Conservation (phyloP, 441 rosid species). For the Rhodomyrtus psidioides region DNA sequence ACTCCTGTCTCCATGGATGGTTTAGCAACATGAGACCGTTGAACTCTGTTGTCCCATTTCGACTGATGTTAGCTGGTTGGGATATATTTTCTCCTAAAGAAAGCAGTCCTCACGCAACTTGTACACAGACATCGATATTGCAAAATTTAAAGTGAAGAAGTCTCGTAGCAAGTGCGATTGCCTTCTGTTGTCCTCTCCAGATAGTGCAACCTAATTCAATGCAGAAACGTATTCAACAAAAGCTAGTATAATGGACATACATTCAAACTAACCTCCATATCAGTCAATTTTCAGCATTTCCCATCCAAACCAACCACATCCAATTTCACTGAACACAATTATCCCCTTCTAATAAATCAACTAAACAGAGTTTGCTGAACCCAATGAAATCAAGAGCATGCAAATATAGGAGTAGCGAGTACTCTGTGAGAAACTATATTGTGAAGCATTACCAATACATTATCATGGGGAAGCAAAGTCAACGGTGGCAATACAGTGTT, state of each 20-base stretch:
- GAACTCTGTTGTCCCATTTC: neutral
- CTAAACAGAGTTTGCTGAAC: neutral
- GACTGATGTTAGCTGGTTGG: neutral
- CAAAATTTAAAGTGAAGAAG: neutral
- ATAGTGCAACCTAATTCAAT: neutral
- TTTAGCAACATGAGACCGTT: neutral
- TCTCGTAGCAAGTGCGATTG: neutral
- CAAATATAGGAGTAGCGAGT: neutral
- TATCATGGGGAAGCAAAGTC: neutral
- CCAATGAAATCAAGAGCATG: neutral
- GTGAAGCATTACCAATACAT: neutral
- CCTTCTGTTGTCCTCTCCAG: neutral
- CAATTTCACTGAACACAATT: neutral
- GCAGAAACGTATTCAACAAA: neutral
- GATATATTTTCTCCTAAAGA: neutral
- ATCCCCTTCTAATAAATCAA: neutral
- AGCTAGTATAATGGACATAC: neutral
- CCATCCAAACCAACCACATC: neutral
- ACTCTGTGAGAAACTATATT: neutral
- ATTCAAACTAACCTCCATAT: neutral
- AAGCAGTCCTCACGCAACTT: neutral
- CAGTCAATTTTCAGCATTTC: neutral
- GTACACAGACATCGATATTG: neutral
- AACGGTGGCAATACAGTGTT: neutral
- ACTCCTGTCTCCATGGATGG: neutral